Evolutionary conservation across 225 moss, liverwort and hornwort genomes (phyloP).

Genomic region (Bryoerythrophyllum caledonicum): DNA sequence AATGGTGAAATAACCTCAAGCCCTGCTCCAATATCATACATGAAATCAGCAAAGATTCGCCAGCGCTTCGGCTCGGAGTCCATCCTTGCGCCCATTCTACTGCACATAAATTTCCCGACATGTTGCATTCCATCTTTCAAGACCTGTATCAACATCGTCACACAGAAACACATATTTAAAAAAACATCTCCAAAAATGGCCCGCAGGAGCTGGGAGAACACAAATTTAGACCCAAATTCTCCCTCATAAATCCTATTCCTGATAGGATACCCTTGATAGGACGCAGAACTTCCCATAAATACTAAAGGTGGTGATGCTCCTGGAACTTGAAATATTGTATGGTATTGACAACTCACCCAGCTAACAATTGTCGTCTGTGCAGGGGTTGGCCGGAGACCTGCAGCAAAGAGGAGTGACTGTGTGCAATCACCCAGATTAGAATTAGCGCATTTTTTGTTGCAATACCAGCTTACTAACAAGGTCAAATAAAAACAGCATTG

Average conservation of each 20-base stretch:
- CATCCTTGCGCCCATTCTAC: constrained; percentile 94
- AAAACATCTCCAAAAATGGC: background rate
- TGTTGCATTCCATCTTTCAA: constrained; percentile 99
- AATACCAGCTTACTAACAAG: background rate
- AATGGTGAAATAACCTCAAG: constrained; percentile 92
- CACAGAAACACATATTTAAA: background rate
- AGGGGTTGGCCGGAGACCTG: constrained; percentile 94
- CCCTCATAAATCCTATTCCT: background rate
- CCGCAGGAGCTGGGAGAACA: background rate
- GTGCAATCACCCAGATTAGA: constrained; percentile 18
- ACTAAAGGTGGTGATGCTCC: background rate
- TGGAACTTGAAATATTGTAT: constrained; percentile 1
- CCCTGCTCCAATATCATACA: constrained; percentile 95
- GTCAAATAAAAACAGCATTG: background rate
- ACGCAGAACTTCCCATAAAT: background rate
- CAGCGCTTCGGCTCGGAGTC: constrained; percentile 99
- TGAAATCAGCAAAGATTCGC: constrained; percentile 94
- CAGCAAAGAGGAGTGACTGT: constrained; percentile 93
- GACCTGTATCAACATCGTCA: constrained; percentile 58
- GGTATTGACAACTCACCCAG: constrained; percentile 70
- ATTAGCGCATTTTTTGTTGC: constrained; percentile 16
- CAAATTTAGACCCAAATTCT: background rate
- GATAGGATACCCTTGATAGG: background rate
- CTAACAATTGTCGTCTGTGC: constrained; percentile 96
- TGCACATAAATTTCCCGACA: constrained; percentile 90